A percentile compares a stretch with the other conserved stretches of the same genome.
Conservation (phyloP, 768 basidiomycete genomes). For the Hydnomerulius pinastri region DNA sequence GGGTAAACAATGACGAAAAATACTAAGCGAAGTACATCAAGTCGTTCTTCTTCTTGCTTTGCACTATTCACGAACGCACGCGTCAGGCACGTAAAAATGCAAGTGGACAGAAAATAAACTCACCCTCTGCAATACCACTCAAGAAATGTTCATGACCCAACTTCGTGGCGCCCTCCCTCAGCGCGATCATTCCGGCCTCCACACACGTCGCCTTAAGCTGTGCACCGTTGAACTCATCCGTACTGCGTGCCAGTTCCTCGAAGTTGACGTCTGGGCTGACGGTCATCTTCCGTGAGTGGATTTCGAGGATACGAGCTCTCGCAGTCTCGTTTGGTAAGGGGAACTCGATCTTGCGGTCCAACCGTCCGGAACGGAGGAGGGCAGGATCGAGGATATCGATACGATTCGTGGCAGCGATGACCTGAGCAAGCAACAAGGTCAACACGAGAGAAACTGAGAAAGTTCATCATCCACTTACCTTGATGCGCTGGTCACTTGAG, state of each 20-base stretch:
- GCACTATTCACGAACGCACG: slow-evolving; percentile 56
- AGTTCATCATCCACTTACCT: too few relatives aligned
- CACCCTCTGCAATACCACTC: slow-evolving; percentile 86
- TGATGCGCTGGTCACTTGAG: slow-evolving; percentile 95
- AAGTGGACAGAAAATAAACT: slow-evolving; percentile 20
- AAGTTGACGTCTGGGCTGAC: slow-evolving; percentile 89
- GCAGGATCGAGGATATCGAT: slow-evolving; percentile 99
- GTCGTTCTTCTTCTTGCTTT: slow-evolving; percentile 99
- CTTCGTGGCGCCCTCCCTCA: slow-evolving; percentile 88
- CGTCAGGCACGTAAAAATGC: slow-evolving; percentile 20
- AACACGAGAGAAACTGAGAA: slow-evolving; percentile 2
- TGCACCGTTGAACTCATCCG: slow-evolving; percentile 98
- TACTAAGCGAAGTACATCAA: slow-evolving; percentile 89
- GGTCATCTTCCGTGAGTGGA: slow-evolving; percentile 97
- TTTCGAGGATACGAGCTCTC: slow-evolving; percentile 94
- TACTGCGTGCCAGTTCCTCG: slow-evolving; percentile 93
- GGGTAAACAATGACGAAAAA: background rate
- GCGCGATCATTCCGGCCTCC: slow-evolving; percentile 98
- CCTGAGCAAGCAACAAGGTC: slow-evolving; percentile 48
- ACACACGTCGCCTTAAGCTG: slow-evolving; percentile 98
- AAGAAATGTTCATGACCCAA: slow-evolving; percentile 95
- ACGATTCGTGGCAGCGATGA: slow-evolving; percentile 97
- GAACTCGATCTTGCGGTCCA: slow-evolving; percentile 99
- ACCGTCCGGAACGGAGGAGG: slow-evolving; percentile 94
- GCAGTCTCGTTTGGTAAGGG: slow-evolving; percentile 95